Conservation (phyloP, 2,329 filamentous ascomycete species). For the Xylariaceae sp. region DNA sequence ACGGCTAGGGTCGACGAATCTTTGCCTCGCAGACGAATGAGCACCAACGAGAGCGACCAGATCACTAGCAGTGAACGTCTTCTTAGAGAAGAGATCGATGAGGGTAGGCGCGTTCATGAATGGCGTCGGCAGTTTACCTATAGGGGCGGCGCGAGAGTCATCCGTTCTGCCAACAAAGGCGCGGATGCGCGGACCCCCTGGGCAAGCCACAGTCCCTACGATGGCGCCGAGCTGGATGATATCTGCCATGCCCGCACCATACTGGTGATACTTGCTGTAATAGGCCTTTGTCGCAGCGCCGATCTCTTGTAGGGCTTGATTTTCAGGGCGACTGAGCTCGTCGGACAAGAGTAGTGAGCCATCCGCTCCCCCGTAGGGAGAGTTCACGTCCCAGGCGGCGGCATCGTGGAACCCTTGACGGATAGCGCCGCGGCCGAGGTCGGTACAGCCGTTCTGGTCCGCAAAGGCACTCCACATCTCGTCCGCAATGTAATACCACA, state of each 20-base stretch:
- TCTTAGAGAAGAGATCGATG: slow-evolving; percentile 55
- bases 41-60: slow-evolving; percentile 62
- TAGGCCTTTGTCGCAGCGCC: slow-evolving; percentile 47
- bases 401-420: slow-evolving; percentile 57
- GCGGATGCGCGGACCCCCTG: slow-evolving; percentile 57
- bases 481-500: slow-evolving; percentile 49
- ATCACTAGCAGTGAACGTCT: slow-evolving; percentile 57
- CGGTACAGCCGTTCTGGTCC: slow-evolving; percentile 45
- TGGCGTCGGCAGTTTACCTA: slow-evolving; percentile 53
- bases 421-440: slow-evolving; percentile 51
- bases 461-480: slow-evolving; percentile 47
- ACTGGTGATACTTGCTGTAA: slow-evolving; percentile 46
- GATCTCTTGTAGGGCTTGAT: slow-evolving; percentile 55
- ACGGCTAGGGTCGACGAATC: slow-evolving; percentile 49
- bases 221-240: slow-evolving; percentile 58
- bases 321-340: slow-evolving; percentile 49
- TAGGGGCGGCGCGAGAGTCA: slow-evolving; percentile 47
- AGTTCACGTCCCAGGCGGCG: slow-evolving; percentile 49
- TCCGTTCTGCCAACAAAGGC: slow-evolving; percentile 59
- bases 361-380: slow-evolving; percentile 52
- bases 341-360: slow-evolving; percentile 53
- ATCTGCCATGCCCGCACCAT: slow-evolving; percentile 58
- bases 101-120: slow-evolving; percentile 50
- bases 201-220: slow-evolving; percentile 57
- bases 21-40: slow-evolving; percentile 57